Conservation (phyloP, 2,329 filamentous ascomycete genomes). For the Immersiporthe knoxdaviesiana region DNA sequence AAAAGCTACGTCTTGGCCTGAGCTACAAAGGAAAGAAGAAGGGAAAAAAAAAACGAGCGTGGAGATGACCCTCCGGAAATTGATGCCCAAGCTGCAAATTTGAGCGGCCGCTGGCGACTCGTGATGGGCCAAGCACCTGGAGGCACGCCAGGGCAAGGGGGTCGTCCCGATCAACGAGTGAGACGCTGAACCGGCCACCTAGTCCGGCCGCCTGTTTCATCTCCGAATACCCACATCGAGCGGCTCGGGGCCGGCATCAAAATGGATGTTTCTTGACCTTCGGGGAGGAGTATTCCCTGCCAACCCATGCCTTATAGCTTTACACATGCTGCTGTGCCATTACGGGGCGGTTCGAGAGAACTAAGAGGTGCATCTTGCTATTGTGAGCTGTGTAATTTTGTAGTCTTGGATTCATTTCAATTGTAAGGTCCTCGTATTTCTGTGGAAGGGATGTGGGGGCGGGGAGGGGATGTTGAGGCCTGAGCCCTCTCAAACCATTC, state of each 20-base stretch:
- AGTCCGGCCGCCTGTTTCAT: slow-evolving; percentile 1
- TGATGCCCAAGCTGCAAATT: slow-evolving; percentile 7
- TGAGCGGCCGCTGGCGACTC: not conserved
- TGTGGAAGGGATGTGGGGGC: too few relatives aligned
- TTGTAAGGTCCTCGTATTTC: too few relatives aligned
- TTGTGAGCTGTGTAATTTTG: too few relatives aligned
- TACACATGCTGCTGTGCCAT: not conserved
- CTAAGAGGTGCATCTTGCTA: too few relatives aligned
- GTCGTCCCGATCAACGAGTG: not conserved
- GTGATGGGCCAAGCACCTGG: too few relatives aligned
- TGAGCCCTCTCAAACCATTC: too few relatives aligned
- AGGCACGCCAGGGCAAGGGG: not conserved
- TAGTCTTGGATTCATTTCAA: too few relatives aligned
- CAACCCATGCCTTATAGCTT: not conserved
- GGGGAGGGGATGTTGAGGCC: too few relatives aligned
- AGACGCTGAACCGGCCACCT: slow-evolving; percentile 3
- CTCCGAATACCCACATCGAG: slow-evolving; percentile 6
- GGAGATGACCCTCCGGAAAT: not conserved
- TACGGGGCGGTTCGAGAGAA: not conserved
- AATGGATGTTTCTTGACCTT: not conserved
- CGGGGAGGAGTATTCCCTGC: not conserved
- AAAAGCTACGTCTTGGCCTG: not conserved
- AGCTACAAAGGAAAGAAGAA: too few relatives aligned
- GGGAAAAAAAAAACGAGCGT: not conserved
- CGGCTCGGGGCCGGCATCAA: slow-evolving; percentile 2